Evolutionary conservation across 2,329 filamentous ascomycete species (phyloP).

Genomic region (Calonectria pteridis): DNA sequence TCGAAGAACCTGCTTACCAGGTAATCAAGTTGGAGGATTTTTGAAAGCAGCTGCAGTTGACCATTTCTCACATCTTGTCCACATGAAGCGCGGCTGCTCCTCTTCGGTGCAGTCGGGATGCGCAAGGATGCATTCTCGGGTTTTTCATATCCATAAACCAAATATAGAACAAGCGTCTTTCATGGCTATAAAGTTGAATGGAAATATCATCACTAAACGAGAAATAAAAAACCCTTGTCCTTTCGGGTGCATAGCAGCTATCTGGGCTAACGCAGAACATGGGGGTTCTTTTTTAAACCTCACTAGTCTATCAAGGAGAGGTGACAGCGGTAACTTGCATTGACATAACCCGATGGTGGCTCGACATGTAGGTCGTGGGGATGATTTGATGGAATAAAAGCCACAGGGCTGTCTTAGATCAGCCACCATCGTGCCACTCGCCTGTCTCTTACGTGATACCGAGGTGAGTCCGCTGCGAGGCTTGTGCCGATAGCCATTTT

Average conservation of each 20-base stretch:
- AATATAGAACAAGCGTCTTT: not conserved
- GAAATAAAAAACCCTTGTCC: not conserved
- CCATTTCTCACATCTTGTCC: not conserved
- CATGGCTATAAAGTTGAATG: not conserved
- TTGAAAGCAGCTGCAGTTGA: not conserved
- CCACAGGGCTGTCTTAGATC: not conserved
- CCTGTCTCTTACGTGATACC: not conserved
- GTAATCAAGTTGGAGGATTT: slow-evolving; percentile 2
- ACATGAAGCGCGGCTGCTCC: not conserved
- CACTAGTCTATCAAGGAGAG: not conserved
- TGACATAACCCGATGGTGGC: not conserved
- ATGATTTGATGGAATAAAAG: not conserved
- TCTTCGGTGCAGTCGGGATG: not conserved
- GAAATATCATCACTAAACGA: not conserved
- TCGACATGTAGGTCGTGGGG: not conserved
- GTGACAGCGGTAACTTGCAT: not conserved
- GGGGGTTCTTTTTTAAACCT: not conserved
- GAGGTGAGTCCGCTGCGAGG: not conserved
- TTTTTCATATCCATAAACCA: not conserved
- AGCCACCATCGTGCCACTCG: not conserved
- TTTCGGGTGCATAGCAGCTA: not conserved
- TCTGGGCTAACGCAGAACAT: not conserved
- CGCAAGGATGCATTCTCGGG: not conserved
- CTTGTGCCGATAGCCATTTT: not conserved
- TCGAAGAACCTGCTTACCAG: not conserved